Base-by-base conservation (phyloP, 805 yeast genomes). In the Yarrowia sp. region DNA sequence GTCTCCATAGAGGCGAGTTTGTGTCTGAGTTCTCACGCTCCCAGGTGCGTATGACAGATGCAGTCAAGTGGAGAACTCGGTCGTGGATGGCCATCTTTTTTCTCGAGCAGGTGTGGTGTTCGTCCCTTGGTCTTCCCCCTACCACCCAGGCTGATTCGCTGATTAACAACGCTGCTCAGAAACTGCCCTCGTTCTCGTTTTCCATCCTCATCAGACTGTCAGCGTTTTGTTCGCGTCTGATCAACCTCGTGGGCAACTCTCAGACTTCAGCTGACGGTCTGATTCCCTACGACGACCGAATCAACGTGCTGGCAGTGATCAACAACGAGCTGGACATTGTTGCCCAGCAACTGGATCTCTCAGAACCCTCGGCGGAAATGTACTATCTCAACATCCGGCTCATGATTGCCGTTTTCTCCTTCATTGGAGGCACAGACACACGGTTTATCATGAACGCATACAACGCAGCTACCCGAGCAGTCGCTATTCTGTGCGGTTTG, bases 61-160 rank as follows among this genome's bases (percentile, higher is more conserved):
- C 97, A 5, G 97, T 91, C 73, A 88, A 87, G 75, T 93, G 97
- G 98, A 84, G 98, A 77, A 92, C 97, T 0, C 82, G 97, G 72
- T 86, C 97, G 1, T 93, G 98, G 98, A 80, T 92, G 38, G 92
- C 94, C 2, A 89, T 91, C 3, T 93, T 90, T 77, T 89, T 92
- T 75, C 84, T 91, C 56, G 97, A 92, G 75, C 96, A 92, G 73
- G 89, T 92, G 75, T 91, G 97, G 95, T 89, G 97, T 4, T 89
- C 96, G 12, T 86, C 88, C 45, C 78, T 92, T 55, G 98, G 98
- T 0, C 79, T 93, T 64, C 98, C 98, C 0, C 93, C 97, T 0
- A 87, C 92, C 4, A 84, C 91, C 73, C 91, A 88, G 70, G 89
- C 93, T 0, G 98, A 93, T 77, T 91, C 88, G 75, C 79, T 92